These are phyloP conservation scores for Neurospora pannonica DNA, from an alignment of 495 filamentous ascomycete genomes.

Conservation along the genomic window DNA sequence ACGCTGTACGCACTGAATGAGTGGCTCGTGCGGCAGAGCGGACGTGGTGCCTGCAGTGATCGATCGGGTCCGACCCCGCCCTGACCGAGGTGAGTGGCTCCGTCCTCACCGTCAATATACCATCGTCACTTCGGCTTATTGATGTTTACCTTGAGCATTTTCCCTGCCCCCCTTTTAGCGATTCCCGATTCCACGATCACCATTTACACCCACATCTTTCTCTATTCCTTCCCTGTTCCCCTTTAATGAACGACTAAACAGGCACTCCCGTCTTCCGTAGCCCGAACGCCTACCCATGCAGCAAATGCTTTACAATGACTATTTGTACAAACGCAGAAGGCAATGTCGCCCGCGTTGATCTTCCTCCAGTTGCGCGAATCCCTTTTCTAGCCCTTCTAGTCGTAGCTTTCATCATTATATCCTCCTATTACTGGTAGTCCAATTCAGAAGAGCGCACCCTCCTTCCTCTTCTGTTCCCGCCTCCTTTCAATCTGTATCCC, in stretches of 20 bases:
- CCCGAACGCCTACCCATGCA: not conserved
- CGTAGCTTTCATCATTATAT: not conserved
- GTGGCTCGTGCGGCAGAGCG: not conserved
- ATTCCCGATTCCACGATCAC: not conserved
- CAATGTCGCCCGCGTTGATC: not conserved
- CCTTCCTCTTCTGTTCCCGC: conserved; percentile 36
- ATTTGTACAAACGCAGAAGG: not conserved
- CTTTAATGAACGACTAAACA: not conserved
- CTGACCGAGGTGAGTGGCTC: not conserved
- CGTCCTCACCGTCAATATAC: not conserved
- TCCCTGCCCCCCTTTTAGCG: not conserved
- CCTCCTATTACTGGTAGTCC: not conserved
- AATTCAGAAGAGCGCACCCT: conserved; percentile 1
- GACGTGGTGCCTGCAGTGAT: not conserved
- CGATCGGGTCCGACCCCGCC: not conserved
- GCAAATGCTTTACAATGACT: not conserved
- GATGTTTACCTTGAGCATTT: not conserved
- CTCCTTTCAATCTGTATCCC: conserved; percentile 38
- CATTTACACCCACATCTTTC: not conserved
- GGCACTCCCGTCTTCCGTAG: not conserved
- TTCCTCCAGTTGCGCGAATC: not conserved
- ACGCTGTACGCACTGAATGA: not conserved
- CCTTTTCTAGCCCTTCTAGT: not conserved
- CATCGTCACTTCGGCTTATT: not conserved
- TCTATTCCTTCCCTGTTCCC: not conserved